phyloP scores from a whole-genome alignment of 2,329 filamentous ascomycete species.

The Cryphonectria nitschkei region DNA sequence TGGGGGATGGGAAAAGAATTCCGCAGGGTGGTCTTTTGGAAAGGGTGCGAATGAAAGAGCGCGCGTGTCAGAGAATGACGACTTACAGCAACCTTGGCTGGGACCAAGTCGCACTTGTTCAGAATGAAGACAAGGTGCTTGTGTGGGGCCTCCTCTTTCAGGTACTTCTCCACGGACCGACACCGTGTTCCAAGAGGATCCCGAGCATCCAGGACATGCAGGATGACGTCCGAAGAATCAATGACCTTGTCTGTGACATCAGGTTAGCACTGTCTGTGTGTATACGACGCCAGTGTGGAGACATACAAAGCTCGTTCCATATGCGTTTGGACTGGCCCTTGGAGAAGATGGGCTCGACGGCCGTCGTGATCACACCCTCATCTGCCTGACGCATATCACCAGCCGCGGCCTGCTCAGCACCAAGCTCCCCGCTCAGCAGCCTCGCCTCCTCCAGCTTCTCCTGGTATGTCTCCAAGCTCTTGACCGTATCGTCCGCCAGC shows the following conservation, averaged over 20 bases:
- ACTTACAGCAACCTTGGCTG: constrained; percentile 94
- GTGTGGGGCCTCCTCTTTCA: constrained; percentile 89
- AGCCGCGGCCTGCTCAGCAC: constrained; percentile 54
- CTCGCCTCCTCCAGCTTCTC: constrained; percentile 80
- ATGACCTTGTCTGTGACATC: constrained; percentile 80
- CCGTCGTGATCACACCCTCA: constrained; percentile 58
- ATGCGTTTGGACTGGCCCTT: constrained; percentile 96
- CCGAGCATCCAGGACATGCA: constrained; percentile 91
- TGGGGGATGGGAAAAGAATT: constrained; percentile 46
- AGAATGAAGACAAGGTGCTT: constrained; percentile 91
- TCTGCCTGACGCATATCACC: constrained; percentile 41
- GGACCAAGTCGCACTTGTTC: constrained; percentile 92
- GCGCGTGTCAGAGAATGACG: constrained; percentile 15
- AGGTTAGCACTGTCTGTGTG: not conserved
- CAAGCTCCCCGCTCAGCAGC: constrained; percentile 72
- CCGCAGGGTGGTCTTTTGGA: not conserved
- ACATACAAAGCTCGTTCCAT: constrained; percentile 82
- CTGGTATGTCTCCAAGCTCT: constrained; percentile 80
- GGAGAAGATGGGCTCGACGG: constrained; percentile 85
- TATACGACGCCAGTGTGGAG: not conserved
- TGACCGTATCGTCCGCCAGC: constrained; percentile 76
- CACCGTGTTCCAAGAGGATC: constrained; percentile 91
- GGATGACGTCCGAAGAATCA: constrained; percentile 91
- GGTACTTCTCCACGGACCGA: constrained; percentile 88
- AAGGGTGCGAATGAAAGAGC: constrained; percentile 24